Evolutionary conservation across 2,329 filamentous ascomycete species (phyloP), one percentile per base, ranked within the genome.

Genomic region (Balansia obtecta): DNA sequence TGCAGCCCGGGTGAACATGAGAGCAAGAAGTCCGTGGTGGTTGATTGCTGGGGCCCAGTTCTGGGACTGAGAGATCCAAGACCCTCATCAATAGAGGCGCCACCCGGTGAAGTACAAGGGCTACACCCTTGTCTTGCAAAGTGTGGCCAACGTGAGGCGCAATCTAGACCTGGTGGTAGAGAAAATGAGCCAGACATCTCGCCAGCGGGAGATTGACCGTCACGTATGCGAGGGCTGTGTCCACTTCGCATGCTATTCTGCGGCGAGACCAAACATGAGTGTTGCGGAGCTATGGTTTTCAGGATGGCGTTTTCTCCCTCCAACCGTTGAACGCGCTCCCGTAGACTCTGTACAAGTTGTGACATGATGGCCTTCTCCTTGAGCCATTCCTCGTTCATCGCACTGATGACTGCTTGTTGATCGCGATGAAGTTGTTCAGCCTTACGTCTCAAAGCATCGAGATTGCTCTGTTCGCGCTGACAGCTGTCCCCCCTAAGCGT

Each of bases 401-500:
- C 71, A 48, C 77, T 73, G 71, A 78, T 77, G 50, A 77, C 67
- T 46, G 65, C 65, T 8, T 74, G 71, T 57, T 79, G 75, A 55
- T 77, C 73, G 54, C 71, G 71, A 57, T 77, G 77, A n/a, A 78
- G 71, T 58, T 76, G 72, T 55, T 78, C 76, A 4, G 72, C 75
- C 13, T 74, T 71, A 44, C 70, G 69, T 11, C 75, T 71, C 54
- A 73, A 76, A 7, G 73, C 74, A 57, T 79, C 75, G 50, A 79
- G 65, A 50, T 77, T 70, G 46, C 70, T 71, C 34, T 75, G 71
- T 58, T 79, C 75, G 12, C 10, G 71, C 71, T 56, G 75, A 73
- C 74, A 74, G 77, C 38, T 44, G 4, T 49, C 43, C 11, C 33
- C 43, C 11, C 33, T 38, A 20, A 46, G 45, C 11, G 47, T 43